A percentile compares a stretch with the other conserved stretches of the same genome.
These are phyloP conservation scores for Orbilia oligospora DNA, from an alignment of 2,329 filamentous ascomycete species.

Conservation along the genomic window DNA sequence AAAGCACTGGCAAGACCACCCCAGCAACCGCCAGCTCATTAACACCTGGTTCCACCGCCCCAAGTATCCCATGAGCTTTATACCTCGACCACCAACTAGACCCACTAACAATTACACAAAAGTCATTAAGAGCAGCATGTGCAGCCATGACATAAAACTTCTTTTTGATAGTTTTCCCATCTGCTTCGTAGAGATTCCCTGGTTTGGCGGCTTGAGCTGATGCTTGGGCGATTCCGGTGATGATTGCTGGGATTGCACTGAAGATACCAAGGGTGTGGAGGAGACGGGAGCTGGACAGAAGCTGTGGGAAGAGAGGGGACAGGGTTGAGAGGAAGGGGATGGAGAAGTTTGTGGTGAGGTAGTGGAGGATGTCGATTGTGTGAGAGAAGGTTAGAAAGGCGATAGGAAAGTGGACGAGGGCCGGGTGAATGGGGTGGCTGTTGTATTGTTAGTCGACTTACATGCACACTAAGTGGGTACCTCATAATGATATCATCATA, in stretches of 20 bases:
- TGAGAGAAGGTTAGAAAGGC: conserved; percentile 56
- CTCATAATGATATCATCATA: neutral
- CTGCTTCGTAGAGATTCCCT: conserved; percentile 45
- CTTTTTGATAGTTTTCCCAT: conserved; percentile 52
- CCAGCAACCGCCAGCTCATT: conserved; percentile 11
- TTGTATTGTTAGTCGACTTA: conserved; percentile 5
- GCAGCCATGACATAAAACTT: conserved; percentile 51
- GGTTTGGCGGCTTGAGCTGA: conserved; percentile 34
- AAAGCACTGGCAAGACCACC: conserved; percentile 37
- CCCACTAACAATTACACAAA: conserved; percentile 35
- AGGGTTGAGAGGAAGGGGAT: conserved; percentile 46
- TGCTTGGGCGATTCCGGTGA: conserved; percentile 43
- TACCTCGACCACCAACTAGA: conserved; percentile 53
- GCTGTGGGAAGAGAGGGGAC: conserved; percentile 35
- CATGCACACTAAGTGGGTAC: too few relatives aligned
- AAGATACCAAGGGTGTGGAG: conserved; percentile 51
- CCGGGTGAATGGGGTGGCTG: conserved; percentile 56
- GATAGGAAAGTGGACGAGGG: conserved; percentile 60
- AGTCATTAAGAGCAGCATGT: conserved; percentile 47
- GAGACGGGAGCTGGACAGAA: conserved; percentile 47
- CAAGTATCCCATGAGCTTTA: conserved; percentile 38
- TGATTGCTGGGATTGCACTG: conserved; percentile 45
- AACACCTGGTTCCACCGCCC: conserved; percentile 14
- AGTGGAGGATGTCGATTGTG: conserved; percentile 55
- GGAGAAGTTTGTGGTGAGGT: conserved; percentile 35